Base-by-base conservation (phyloP, 345 rosid genomes). In the Orychophragmus violaceus region DNA sequence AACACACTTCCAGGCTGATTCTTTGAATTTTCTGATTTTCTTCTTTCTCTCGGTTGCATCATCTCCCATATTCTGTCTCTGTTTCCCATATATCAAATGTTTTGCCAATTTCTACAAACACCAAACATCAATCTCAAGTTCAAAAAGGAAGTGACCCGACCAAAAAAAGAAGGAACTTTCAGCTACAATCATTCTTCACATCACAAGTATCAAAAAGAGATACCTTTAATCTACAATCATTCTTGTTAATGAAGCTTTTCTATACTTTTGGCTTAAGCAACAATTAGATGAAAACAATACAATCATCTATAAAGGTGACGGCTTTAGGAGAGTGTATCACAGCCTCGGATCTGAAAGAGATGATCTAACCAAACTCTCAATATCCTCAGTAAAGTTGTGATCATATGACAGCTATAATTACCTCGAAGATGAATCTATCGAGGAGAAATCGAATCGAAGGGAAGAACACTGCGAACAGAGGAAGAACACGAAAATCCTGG, bases 1-100 rank as follows among this genome's bases (percentile, higher is more conserved):
- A n/a, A 86, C 62, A 72, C 87, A 89, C 79, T 92, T 92, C 98
- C 96, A 92, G 2, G 93, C 95, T 0, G 98, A 85, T 68, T 92
- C n/a, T n/a, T n/a, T n/a, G n/a, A n/a, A n/a, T n/a, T n/a, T n/a
- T n/a, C n/a, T n/a, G n/a, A n/a, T n/a, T 66, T 81, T 87, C 76
- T 86, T 82, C 81, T 75, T 77, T 63, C 62, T 78, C 62, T 78
- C 81, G 22, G 22, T 62, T n/a, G 52, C 62, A 30, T 68, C 76
- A 44, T 76, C 44, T 64, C 83, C 77, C 71, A 59, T 23, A 13
- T 42, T 56, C 42, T 78, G 77, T 53, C 77, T 69, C 23, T 60
- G 71, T 61, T 77, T 80, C 17, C 91, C 90, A 66, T 84, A 81
- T 32, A 89, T 78, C 77, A 84, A 50, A 33, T 76, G 59, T 48